phyloP scores from a whole-genome alignment of 352 stramenopile genomes.

The Pythium rishiriense region DNA sequence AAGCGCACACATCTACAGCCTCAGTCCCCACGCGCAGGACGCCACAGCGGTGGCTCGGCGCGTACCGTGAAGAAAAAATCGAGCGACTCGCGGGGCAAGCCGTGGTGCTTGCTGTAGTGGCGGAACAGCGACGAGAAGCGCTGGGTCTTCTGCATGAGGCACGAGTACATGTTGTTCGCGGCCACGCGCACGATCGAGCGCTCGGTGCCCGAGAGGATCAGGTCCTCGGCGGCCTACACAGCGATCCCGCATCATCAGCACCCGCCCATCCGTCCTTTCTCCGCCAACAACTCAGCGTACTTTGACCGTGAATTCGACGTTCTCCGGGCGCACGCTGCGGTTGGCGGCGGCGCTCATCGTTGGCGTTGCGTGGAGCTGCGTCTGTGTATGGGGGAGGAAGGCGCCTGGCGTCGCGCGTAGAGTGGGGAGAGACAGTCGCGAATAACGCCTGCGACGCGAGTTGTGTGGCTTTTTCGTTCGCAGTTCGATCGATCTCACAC shows the following conservation, averaged over 20 bases:
- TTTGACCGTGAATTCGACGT: conserved; percentile 97
- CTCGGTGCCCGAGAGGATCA: conserved; percentile 76
- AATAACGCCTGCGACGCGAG: conserved; percentile 13
- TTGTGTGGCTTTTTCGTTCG: conserved; percentile 5
- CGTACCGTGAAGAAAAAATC: conserved; percentile 97
- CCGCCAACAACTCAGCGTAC: conserved; percentile 31
- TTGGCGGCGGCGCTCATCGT: conserved; percentile 48
- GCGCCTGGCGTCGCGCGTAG: not conserved
- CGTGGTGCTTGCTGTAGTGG: conserved; percentile 99
- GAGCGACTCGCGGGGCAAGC: conserved; percentile 94
- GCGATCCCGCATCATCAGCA: not conserved
- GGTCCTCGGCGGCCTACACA: conserved; percentile 66
- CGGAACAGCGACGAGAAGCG: conserved; percentile 97
- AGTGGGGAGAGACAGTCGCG: not conserved
- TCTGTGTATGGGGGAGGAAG: not conserved
- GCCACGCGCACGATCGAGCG: conserved; percentile 82
- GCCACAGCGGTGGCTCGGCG: no score
- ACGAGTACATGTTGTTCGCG: conserved; percentile 91
- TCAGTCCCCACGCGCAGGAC: not conserved
- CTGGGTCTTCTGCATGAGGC: conserved; percentile 98
- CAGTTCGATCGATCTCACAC: not conserved
- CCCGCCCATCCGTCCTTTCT: not conserved
- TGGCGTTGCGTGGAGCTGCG: no score
- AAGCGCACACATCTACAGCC: not conserved
- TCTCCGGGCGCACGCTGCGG: conserved; percentile 85